phyloP scores from a whole-genome alignment of 106 monocot species.

The Dioscorea dumetorum region DNA sequence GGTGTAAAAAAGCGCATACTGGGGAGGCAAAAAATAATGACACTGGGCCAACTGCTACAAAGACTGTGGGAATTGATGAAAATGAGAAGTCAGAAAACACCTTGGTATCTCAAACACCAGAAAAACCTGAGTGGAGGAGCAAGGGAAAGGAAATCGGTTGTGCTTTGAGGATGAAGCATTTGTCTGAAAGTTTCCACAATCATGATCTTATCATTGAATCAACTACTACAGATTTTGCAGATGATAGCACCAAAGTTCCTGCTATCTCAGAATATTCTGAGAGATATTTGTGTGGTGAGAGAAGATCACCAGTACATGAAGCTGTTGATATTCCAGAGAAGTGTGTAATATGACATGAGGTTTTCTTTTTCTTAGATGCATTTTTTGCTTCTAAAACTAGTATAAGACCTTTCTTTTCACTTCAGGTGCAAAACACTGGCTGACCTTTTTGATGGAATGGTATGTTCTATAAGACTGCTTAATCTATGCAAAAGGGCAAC shows the following conservation, averaged over 20 bases:
- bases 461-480: slow-evolving; percentile 59
- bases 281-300: not conserved
- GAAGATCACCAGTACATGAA: slow-evolving; percentile 1
- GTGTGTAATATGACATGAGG: slow-evolving; percentile 17
- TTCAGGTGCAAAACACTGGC: slow-evolving; percentile 33
- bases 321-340: slow-evolving; percentile 45
- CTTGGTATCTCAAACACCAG: slow-evolving; percentile 47
- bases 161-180: slow-evolving; percentile 20
- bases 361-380: not conserved
- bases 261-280: slow-evolving; percentile 1
- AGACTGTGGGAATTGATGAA: slow-evolving; percentile 5
- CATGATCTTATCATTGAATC: slow-evolving; percentile 2
- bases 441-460: slow-evolving; percentile 51
- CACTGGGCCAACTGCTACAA: not conserved
- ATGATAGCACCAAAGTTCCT: not conserved
- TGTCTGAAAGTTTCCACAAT: slow-evolving; percentile 15
- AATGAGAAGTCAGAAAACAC: slow-evolving; percentile 13
- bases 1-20: slow-evolving; percentile 18
- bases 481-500: slow-evolving; percentile 39
- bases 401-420: not conserved
- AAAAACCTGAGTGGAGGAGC: slow-evolving; percentile 35
- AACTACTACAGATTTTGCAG: not conserved
- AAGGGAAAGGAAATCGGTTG: slow-evolving; percentile 15
- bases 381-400: not conserved
- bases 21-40: slow-evolving; percentile 5